Conservation (phyloP, 1,284 basidiomycete genomes). For the Ceraceosorus guamensis region DNA sequence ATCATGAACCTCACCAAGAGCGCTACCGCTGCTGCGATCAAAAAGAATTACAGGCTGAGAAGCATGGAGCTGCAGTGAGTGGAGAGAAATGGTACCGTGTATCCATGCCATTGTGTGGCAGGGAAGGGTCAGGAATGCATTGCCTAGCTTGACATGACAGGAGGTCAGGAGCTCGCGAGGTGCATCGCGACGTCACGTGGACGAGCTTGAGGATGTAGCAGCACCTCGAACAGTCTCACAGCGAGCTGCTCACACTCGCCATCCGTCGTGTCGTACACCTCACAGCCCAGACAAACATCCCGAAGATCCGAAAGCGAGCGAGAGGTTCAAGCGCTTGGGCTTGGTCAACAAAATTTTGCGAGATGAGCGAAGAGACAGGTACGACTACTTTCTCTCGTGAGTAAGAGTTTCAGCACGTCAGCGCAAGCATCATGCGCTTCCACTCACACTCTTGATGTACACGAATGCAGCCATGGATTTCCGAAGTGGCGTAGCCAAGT, state of each 20-base stretch:
- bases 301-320: conserved; percentile 22
- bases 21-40: conserved; percentile 26
- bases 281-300: conserved; percentile 39
- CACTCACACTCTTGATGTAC: not conserved
- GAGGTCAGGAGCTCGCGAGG: not conserved
- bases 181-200: not conserved
- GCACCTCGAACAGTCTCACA: not conserved
- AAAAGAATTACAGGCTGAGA: conserved; percentile 41
- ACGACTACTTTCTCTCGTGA: conserved; percentile 40
- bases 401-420: too few relatives aligned
- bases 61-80: conserved; percentile 39
- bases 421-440: too few relatives aligned
- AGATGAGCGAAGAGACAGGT: conserved; percentile 41
- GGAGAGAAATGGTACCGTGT: not conserved
- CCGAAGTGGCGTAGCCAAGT: conserved; percentile 33
- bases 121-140: not conserved
- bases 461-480: conserved; percentile 27
- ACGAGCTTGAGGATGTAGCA: not conserved
- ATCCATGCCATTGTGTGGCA: not conserved
- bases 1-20: conserved; percentile 25
- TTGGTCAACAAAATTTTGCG: conserved; percentile 44
- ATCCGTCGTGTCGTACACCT: not conserved
- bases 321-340: conserved; percentile 42
- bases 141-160: not conserved
- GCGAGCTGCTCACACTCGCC: not conserved